Percentiles rank a stretch among this genome's conserved stretches.
Evolutionary conservation across 2,329 filamentous ascomycete species (phyloP).

Genomic region (Penicillium sp.): DNA sequence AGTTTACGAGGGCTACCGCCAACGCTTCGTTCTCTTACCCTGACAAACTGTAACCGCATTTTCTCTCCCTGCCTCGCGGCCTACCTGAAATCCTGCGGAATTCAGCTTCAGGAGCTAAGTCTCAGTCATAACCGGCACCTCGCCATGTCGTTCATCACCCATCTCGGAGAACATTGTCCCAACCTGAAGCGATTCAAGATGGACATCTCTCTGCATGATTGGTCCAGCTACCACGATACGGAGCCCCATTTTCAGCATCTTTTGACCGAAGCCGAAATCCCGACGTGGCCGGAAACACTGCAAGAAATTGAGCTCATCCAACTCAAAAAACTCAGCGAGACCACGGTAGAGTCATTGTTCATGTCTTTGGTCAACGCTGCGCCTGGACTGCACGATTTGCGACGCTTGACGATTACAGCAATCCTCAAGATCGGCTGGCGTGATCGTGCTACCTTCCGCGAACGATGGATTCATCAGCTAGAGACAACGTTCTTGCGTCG

Average conservation of each 20-base stretch:
- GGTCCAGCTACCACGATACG: conserved; percentile 67
- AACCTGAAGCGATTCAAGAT: conserved; percentile 70
- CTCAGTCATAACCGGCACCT: conserved; percentile 80
- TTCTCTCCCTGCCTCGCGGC: conserved; percentile 64
- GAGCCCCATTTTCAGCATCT: conserved; percentile 73
- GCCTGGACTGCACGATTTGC: conserved; percentile 64
- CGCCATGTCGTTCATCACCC: conserved; percentile 71
- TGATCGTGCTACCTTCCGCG: conserved; percentile 75
- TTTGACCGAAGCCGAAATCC: conserved; percentile 60
- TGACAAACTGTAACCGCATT: conserved; percentile 78
- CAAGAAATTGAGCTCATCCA: conserved; percentile 73
- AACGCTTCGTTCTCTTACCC: conserved; percentile 65
- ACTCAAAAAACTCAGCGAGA: conserved; percentile 71
- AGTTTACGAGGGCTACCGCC: conserved; percentile 70
- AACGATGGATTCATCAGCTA: conserved; percentile 73
- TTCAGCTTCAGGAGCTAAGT: conserved; percentile 65
- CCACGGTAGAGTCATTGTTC: conserved; percentile 75
- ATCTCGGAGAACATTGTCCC: conserved; percentile 68
- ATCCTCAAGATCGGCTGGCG: conserved; percentile 81
- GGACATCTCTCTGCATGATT: conserved; percentile 76
- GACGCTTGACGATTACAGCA: conserved; percentile 70
- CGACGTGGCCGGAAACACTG: conserved; percentile 75
- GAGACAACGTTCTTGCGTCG: conserved; percentile 51
- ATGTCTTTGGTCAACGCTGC: conserved; percentile 75
- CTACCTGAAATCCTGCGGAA: conserved; percentile 69